Evolutionary conservation across 495 filamentous ascomycete genomes (phyloP), one percentile per base, ranked within the genome.

Genomic region (Talaromyces liani): DNA sequence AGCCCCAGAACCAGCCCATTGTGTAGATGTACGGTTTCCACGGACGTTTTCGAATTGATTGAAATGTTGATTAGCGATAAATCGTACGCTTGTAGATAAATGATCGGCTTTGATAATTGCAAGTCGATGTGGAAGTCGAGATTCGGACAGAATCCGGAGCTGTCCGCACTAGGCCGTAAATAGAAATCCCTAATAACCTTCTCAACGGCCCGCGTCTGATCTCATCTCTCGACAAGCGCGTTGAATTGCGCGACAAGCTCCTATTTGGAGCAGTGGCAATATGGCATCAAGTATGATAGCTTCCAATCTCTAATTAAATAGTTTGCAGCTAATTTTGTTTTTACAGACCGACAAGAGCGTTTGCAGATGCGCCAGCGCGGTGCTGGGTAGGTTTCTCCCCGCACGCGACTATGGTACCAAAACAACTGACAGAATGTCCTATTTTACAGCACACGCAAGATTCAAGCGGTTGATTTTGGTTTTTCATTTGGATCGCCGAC

Each of bases 1-100:
- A 70, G 51, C 77, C 80, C 84, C 83, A 88, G 65, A 92, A 84
- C 91, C 90, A 93, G 71, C 91, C 91, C 77, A 77, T 80, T 63
- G 61, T 36, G 12, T 25, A 41, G 33, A 51, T 61, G 27, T 20
- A 14, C 5, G 57, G 39, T 31, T 60, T 60, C 16, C 27, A 22
- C 10, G 27, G 3, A 54, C 18, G 6, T 6, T 54, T 6, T 54
- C 9, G 25, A 24, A 2, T 29, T 4, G 6, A 29, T 56, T n/a
- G 18, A 4, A 9, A 9, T 24, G 4, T 41, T 14, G 4, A 9
- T 41, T 41, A 16, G 16, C 36, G 14, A 41, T 16, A 9, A 20
- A 49, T 9, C 16, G 45, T 20, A 18, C n/a, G 6, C n/a, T 9
- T 49, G 45, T 49, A 49, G 45, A 49, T 20, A n/a, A 49, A 20